Conservation (phyloP, 805 yeast genomes). For the Wickerhamiella allomyrinae region DNA sequence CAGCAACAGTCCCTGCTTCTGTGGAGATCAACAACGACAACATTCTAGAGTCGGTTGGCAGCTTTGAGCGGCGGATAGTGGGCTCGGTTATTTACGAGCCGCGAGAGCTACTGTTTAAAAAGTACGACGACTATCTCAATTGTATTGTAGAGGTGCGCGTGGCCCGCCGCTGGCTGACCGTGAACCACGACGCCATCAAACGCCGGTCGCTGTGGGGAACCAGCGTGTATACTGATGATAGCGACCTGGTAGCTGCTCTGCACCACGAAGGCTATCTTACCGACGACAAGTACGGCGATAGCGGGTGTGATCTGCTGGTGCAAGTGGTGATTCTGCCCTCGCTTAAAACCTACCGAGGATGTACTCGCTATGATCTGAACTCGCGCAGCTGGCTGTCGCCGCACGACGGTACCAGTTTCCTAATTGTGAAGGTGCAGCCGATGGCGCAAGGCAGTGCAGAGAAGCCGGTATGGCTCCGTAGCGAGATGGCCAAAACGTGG, state of each 20-base stretch:
- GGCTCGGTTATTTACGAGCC: constrained; percentile 41
- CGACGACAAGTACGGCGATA: constrained; percentile 22
- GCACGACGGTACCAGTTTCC: constrained; percentile 72
- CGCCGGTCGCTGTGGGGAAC: constrained; percentile 73
- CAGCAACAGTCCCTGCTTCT: constrained; percentile 10
- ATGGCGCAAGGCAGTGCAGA: constrained; percentile 23
- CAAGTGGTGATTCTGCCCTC: constrained; percentile 54
- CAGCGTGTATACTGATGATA: constrained; percentile 86
- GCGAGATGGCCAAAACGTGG: constrained; percentile 24
- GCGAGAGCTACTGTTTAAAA: constrained; percentile 15
- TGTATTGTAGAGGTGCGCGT: constrained; percentile 40
- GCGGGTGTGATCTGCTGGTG: constrained; percentile 39
- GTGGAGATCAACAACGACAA: constrained; percentile 28
- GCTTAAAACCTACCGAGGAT: constrained; percentile 49
- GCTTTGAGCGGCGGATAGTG: constrained; percentile 33
- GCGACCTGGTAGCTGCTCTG: constrained; percentile 62
- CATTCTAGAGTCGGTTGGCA: constrained; percentile 28
- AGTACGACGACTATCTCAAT: constrained; percentile 23
- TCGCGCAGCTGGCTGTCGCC: constrained; percentile 57
- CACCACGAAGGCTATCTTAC: constrained; percentile 53
- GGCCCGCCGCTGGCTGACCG: constrained; percentile 32
- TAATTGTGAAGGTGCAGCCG: constrained; percentile 38
- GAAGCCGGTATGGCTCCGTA: constrained; percentile 12
- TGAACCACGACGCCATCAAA: constrained; percentile 25
- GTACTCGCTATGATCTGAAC: constrained; percentile 51